Base-by-base conservation (phyloP, 2,329 filamentous ascomycete genomes). In the Arthroderma sp. region DNA sequence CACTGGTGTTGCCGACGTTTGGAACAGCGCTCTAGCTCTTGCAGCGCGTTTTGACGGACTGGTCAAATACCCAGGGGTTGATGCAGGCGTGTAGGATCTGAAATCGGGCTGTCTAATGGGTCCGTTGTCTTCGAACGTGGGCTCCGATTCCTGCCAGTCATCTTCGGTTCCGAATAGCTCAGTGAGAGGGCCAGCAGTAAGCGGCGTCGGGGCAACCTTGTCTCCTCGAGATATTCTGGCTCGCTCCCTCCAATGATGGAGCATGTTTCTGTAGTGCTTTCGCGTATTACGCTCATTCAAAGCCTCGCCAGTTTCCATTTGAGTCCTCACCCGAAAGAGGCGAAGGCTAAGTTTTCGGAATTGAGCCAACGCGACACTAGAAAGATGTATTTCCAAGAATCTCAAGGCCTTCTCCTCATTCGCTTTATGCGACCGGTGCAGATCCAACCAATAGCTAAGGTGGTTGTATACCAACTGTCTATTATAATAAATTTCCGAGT, bases 281-380 rank as follows among this genome's bases (percentile, higher is more conserved):
- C 73, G 66, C 33, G 71, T 64, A 49, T 72, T 75, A 11, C 75
- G 63, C 11, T 70, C 65, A 41, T 65, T 63, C 50, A 79, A 61
- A 5, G 73, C 71, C 32, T 71, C 62, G 0, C 74, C 73, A 36
- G 67, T 75, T 46, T 77, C 69, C 6, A 65, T 57, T 27, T 67
- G 67, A 42, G 69, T 68, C 27, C 65, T 63, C 4, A 74, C 60
- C 36, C 75, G 73, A 59, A 79, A 79, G 2, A 74, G 61, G 5
- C 69, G 69, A 59, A 77, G 72, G 43, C 73, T 75, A n/a, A 79
- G 60, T 52, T 70, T 74, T 54, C 73, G 74, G 46, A 79, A 60
- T 27, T 65, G 66, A 9, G 60, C 61, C 7, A 65, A 63, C 9
- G 73, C 69, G 3, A 68, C 59, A 27, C 66, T 60, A 8, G 72